Evolutionary conservation across 208 protist genomes (phyloP).

Genomic region (Leishmania major): DNA sequence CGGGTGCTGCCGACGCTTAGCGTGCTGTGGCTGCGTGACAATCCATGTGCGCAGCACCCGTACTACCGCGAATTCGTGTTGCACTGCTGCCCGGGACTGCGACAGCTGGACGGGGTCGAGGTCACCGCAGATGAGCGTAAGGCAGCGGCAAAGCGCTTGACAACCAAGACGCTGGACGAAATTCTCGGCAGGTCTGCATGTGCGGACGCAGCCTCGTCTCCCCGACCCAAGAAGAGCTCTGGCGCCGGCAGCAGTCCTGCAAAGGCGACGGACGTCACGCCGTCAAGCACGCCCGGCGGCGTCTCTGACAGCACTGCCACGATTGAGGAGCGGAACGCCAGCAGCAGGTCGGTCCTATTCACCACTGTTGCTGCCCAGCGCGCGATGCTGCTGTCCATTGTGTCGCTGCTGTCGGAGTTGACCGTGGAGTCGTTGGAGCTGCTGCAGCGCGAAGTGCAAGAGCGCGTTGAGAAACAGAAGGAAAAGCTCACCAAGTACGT

Average conservation of each 20-base stretch:
- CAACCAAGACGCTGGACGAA: conserved; percentile 57
- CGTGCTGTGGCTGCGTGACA: conserved; percentile 94
- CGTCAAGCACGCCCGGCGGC: neutral
- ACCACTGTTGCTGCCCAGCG: conserved; percentile 67
- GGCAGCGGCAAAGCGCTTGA: conserved; percentile 50
- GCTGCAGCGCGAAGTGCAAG: conserved; percentile 74
- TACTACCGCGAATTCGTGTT: conserved; percentile 91
- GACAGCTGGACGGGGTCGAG: conserved; percentile 87
- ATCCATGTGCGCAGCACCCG: conserved; percentile 84
- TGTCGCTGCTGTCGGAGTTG: conserved; percentile 85
- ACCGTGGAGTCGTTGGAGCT: conserved; percentile 78
- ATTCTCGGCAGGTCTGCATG: conserved; percentile 44
- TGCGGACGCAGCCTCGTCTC: neutral
- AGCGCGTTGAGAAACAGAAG: conserved; percentile 53
- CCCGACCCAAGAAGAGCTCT: conserved; percentile 11
- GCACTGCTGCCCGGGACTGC: conserved; percentile 77
- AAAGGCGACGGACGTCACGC: conserved; percentile 9
- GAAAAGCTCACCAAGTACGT: conserved; percentile 28
- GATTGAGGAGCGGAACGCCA: conserved; percentile 34
- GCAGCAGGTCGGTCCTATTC: conserved; percentile 35
- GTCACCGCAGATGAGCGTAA: conserved; percentile 73
- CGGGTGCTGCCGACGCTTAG: conserved; percentile 64
- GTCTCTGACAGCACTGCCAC: conserved; percentile 6
- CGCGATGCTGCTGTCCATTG: conserved; percentile 81
- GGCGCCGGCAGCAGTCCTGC: conserved; percentile 5